Evolutionary conservation across 768 basidiomycete genomes (phyloP).

Genomic region (Phylloporus sp.): DNA sequence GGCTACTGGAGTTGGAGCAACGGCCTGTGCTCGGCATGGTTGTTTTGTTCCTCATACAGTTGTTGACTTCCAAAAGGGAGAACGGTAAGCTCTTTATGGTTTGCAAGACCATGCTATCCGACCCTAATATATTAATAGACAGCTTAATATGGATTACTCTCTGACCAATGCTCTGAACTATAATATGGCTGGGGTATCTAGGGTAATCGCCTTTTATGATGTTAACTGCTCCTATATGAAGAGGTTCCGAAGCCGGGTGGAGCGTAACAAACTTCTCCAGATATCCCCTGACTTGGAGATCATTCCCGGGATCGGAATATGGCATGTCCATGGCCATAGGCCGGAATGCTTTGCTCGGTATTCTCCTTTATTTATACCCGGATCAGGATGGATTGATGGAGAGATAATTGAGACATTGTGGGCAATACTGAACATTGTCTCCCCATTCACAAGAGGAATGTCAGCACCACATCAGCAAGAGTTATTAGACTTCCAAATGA

Average conservation of each 20-base stretch:
- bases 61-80: neutral
- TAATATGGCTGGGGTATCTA: neutral
- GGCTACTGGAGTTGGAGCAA: neutral
- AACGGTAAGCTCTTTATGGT: neutral
- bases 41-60: neutral
- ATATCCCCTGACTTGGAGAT: neutral
- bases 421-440: slow-evolving; percentile 27
- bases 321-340: slow-evolving; percentile 22
- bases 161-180: neutral
- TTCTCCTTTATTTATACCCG: neutral
- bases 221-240: slow-evolving; percentile 9
- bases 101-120: neutral
- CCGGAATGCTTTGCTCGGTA: neutral
- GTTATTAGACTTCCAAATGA: slow-evolving; percentile 10
- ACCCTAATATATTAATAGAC: no score
- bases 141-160: slow-evolving; percentile 10
- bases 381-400: neutral
- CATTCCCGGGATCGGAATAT: slow-evolving; percentile 19
- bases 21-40: neutral
- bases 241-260: neutral
- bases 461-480: slow-evolving; percentile 23
- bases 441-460: slow-evolving; percentile 20
- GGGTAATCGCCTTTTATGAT: neutral
- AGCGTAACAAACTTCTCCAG: neutral
- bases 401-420: slow-evolving; percentile 36